Conservation (phyloP, 768 basidiomycete genomes). For the Asterophora lycoperdoides region DNA sequence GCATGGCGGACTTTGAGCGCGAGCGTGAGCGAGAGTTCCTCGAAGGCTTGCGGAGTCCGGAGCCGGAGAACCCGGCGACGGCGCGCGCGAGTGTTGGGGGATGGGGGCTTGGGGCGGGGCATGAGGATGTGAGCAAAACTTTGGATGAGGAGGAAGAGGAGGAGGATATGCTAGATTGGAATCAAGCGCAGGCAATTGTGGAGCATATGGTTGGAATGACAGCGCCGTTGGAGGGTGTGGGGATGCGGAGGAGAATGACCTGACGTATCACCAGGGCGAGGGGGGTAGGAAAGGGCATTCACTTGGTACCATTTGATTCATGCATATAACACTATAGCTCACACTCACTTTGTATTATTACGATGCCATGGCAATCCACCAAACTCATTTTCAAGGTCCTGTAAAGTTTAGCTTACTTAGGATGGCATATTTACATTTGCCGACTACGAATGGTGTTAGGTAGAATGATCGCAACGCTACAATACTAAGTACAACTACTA, state of each 20-base stretch:
- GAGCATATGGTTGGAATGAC: constrained; percentile 59
- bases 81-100: constrained; percentile 57
- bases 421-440: too few species aligned
- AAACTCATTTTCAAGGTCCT: too few species aligned
- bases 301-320: neutral
- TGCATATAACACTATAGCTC: constrained; percentile 6
- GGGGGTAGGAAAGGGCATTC: neutral
- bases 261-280: constrained; percentile 3
- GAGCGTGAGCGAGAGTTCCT: constrained; percentile 54
- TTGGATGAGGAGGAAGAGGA: constrained; percentile 63
- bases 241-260: constrained; percentile 24
- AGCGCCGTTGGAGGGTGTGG: constrained; percentile 22
- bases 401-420: too few species aligned
- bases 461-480: neutral
- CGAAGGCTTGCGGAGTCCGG: constrained; percentile 57
- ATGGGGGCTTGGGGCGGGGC: constrained; percentile 67
- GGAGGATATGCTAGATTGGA: constrained; percentile 61
- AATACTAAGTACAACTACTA: too few species aligned
- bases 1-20: constrained; percentile 35
- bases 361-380: too few species aligned
- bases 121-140: constrained; percentile 43
- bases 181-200: constrained; percentile 62
- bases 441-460: too few species aligned
- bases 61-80: constrained; percentile 32
- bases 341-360: constrained; percentile 11